Percentiles rank a stretch among this genome's conserved stretches.
phyloP scores from a whole-genome alignment of 2,329 filamentous ascomycete genomes.

The Penicillium capsulatum region DNA sequence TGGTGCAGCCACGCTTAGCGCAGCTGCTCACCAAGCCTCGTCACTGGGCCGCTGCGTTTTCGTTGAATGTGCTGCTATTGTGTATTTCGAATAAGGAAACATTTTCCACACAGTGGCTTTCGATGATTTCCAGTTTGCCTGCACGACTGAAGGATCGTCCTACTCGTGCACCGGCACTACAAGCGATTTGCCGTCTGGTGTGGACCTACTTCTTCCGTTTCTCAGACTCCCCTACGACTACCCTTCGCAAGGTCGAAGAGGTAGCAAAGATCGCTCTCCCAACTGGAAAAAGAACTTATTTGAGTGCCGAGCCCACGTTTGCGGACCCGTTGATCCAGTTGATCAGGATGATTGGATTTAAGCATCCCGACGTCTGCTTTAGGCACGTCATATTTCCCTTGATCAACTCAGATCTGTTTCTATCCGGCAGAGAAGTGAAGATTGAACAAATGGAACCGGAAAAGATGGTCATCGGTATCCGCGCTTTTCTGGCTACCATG shows the following conservation, averaged over 20 bases:
- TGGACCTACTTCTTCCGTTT: constrained; percentile 94
- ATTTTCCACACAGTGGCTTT: constrained; percentile 82
- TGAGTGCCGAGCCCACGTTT: constrained; percentile 77
- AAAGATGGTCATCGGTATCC: constrained; percentile 93
- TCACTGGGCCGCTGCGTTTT: constrained; percentile 86
- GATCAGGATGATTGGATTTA: constrained; percentile 90
- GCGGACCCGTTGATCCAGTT: constrained; percentile 89
- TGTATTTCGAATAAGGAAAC: constrained; percentile 82
- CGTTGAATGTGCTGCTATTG: constrained; percentile 77
- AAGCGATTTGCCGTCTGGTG: constrained; percentile 81
- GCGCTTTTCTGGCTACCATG: constrained; percentile 90
- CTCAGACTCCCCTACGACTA: constrained; percentile 64
- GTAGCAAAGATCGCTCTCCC: constrained; percentile 81
- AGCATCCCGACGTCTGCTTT: constrained; percentile 90
- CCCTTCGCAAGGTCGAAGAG: constrained; percentile 79
- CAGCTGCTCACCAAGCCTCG: constrained; percentile 88
- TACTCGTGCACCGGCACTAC: constrained; percentile 73
- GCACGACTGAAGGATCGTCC: constrained; percentile 78
- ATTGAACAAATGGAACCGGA: constrained; percentile 95
- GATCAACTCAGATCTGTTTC: constrained; percentile 87
- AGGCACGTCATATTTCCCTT: constrained; percentile 88
- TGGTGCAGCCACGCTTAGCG: constrained; percentile 70
- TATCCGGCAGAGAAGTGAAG: constrained; percentile 68
- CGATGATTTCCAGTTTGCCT: constrained; percentile 71
- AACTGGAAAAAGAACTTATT: constrained; percentile 70